Evolutionary conservation across 2,329 filamentous ascomycete species (phyloP), one percentile per base, ranked within the genome.

Genomic region (Zalaria sp.): DNA sequence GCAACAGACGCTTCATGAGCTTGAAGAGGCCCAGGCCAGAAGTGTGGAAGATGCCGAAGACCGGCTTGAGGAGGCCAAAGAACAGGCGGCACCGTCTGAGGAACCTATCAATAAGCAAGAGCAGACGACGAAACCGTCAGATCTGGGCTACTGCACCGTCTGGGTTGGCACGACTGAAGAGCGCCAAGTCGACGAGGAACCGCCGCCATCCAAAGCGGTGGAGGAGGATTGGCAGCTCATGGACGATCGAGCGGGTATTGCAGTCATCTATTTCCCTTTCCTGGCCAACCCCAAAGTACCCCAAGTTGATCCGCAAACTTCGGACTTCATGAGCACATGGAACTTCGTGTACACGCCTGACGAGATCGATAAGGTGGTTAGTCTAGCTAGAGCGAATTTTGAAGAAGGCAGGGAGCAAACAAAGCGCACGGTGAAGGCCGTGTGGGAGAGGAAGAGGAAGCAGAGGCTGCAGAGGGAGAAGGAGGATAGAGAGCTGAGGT

Each of bases 291-390:
- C 80, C 0, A 81, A 81, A 46, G 81, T 86, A 0, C 73, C 79
- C 0, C 83, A 77, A 35, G 81, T 96, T n/a, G 82, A 94, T 50
- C 91, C 91, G 0, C 78, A 79, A 25, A 75, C 73, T 2, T 83
- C 77, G 41, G 86, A 94, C 46, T 96, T 87, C 61, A 77, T 96
- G 67, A 85, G 79, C 51, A 98, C 91, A 0, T 98, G 91, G 91
- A 98, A 98, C 57, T 96, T 96, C 57, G 79, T 95, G 27, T 98
- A 96, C 60, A 93, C 83, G 2, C 81, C 87, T 0, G 80, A 91
- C 43, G 81, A 98, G 59, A 79, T 98, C 40, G 88, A 96, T 51
- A 75, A 76, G 26, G 86, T 93, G 0, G 81, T 94, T 2, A 71
- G 73, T 4, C 71, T 98, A 27, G 88, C 91, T 1, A 72, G 77